phyloP scores from a whole-genome alignment of 1,284 basidiomycete genomes.

The Ceratobasidium sp. region DNA sequence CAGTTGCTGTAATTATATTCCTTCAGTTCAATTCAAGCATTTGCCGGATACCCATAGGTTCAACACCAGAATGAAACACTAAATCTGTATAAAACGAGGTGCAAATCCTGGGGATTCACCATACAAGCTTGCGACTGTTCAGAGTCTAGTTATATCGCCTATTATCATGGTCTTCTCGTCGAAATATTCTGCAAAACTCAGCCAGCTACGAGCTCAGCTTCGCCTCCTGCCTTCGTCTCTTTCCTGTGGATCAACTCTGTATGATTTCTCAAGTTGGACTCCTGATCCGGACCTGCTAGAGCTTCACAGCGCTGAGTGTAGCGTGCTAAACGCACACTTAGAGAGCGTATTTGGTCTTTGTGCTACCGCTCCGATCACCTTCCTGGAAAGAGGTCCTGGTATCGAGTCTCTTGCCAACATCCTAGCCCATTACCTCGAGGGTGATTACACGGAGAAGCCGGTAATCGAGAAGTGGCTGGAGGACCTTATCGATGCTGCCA shows the following conservation, averaged over 20 bases:
- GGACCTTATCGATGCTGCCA: conserved; percentile 2
- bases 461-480: conserved; percentile 22
- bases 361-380: not conserved
- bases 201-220: too few species aligned
- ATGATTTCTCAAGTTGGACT: conserved; percentile 8
- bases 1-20: too few species aligned
- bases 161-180: too few species aligned
- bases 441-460: conserved; percentile 14
- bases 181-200: too few species aligned
- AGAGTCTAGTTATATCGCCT: too few species aligned
- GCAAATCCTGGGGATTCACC: too few species aligned
- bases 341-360: conserved; percentile 14
- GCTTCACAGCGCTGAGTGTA: not conserved
- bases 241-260: not conserved
- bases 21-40: too few species aligned
- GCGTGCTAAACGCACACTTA: conserved; percentile 15
- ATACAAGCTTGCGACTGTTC: too few species aligned
- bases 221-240: too few species aligned
- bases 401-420: conserved; percentile 15
- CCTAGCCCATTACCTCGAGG: not conserved
- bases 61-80: too few species aligned
- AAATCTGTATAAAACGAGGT: too few species aligned
- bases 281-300: conserved; percentile 5
- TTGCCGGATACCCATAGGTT: too few species aligned
- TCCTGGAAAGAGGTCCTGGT: not conserved